Base-by-base conservation (phyloP, 2,329 filamentous ascomycete species). In the Penicillium crustosum region DNA sequence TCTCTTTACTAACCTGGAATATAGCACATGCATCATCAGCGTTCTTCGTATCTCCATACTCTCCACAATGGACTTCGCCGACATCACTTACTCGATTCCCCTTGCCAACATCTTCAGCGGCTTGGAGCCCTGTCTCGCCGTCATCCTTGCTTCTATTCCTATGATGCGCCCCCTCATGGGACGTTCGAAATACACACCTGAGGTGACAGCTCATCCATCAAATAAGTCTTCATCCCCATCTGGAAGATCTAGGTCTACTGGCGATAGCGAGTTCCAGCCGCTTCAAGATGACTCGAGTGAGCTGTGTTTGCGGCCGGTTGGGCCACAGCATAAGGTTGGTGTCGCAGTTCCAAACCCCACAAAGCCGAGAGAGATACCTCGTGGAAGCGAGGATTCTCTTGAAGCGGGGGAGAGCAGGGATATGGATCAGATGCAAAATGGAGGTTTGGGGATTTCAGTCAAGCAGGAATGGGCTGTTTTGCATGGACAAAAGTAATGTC, bases 91-190 rank as follows among this genome's bases (percentile, higher is more conserved):
- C 48, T 69, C 69, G 8, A 67, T 74, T 38, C 69, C 71, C 21
- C 64, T 61, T 9, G 72, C 75, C 4, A 70, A 70, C 43, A 65
- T 78, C 52, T 77, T 76, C 61, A 71, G 68, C 17, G 70, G 68
- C 10, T 59, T 77, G 19, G 77, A 79, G 61, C 76, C 75, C 19
- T 73, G 66, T 47, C 66, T 79, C 29, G 76, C 70, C 36, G 70
- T 79, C 12, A 71, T 71, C 8, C 62, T 76, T 13, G 72, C 74
- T n/a, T 79, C 75, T 53, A 66, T 79, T 21, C 76, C 77, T 0
- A 68, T 77, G 17, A 66, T 79, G 33, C 73, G 76, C 1, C 76
- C 77, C 6, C 67, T 80, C 8, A 65, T 79, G 4, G 71, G 55
- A 61, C 27, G 68, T 59, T 29, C 61, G 45, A 25, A 0, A 8